Evolutionary conservation across 345 rosid species (phyloP).

Genomic region (Eucalyptus polybractea): DNA sequence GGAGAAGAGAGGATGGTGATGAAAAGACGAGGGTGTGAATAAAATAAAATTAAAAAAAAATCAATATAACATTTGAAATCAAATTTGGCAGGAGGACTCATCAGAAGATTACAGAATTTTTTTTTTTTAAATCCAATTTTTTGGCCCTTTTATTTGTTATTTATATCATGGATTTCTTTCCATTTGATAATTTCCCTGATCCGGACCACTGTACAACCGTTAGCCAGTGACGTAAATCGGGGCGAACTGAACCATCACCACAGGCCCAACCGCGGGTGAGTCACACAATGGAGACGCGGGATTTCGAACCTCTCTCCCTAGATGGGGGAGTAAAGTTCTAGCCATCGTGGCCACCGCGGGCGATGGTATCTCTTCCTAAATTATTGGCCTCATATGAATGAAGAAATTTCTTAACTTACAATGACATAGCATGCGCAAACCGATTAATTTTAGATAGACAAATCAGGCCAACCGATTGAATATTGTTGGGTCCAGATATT

Average conservation of each 20-base stretch:
- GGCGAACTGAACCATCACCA: no score
- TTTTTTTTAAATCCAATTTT: no score
- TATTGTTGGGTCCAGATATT: not conserved
- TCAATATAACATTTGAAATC: not conserved
- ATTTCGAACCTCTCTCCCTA: no score
- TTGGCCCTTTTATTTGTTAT: no score
- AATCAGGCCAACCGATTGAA: fast-evolving
- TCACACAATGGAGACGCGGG: no score
- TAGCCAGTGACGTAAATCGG: fast-evolving
- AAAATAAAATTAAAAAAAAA: no score
- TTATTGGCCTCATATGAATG: not conserved
- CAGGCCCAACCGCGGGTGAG: no score
- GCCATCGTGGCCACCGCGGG: no score
- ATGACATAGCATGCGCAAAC: not conserved
- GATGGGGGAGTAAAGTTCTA: no score
- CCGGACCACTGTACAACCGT: no score
- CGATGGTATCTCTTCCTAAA: fast-evolving
- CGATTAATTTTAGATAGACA: not conserved
- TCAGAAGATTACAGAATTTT: not conserved
- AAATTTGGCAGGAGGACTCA: not conserved
- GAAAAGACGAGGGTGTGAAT: not conserved
- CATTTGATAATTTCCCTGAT: no score
- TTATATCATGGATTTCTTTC: not conserved
- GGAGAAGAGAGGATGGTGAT: not conserved
- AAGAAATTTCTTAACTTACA: not conserved